phyloP scores from a whole-genome alignment of 495 filamentous ascomycete genomes.

The Beverwykella pulmonaria region DNA sequence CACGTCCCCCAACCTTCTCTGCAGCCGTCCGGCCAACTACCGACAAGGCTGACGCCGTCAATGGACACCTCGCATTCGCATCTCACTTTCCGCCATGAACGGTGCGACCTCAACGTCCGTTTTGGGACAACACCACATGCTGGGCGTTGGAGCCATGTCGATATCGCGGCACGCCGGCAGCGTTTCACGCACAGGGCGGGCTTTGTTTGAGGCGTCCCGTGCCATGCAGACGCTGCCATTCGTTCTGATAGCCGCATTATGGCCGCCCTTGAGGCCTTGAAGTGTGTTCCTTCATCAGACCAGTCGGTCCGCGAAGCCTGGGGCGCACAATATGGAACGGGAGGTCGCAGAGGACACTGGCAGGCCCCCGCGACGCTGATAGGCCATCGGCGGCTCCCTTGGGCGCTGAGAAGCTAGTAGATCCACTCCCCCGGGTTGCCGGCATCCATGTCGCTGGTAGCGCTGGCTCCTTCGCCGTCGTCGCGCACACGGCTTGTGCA shows the following conservation, averaged over 20 bases:
- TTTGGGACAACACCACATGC: not conserved
- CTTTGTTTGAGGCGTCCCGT: constrained; percentile 1
- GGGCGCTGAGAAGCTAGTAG: constrained; percentile 11
- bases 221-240: constrained; percentile 15
- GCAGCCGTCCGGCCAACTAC: constrained; percentile 6
- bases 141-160: not conserved
- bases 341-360: not conserved
- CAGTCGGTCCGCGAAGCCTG: not conserved
- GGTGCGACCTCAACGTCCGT: constrained; percentile 1
- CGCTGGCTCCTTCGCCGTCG: constrained; percentile 17
- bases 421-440: constrained; percentile 17
- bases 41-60: constrained; percentile 12
- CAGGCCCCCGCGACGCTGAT: not conserved
- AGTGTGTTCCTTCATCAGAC: constrained; percentile 18
- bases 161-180: not conserved
- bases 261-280: not conserved
- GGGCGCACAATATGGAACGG: not conserved
- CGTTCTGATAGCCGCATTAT: not conserved
- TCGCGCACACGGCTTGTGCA: constrained; percentile 13
- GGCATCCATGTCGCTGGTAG: constrained; percentile 10
- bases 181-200: not conserved
- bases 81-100: not conserved
- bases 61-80: not conserved
- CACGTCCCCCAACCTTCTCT: not conserved
- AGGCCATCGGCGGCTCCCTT: not conserved